Evolutionary conservation across 768 basidiomycete genomes (phyloP).

Genomic region (Kwoniella heveanensis): DNA sequence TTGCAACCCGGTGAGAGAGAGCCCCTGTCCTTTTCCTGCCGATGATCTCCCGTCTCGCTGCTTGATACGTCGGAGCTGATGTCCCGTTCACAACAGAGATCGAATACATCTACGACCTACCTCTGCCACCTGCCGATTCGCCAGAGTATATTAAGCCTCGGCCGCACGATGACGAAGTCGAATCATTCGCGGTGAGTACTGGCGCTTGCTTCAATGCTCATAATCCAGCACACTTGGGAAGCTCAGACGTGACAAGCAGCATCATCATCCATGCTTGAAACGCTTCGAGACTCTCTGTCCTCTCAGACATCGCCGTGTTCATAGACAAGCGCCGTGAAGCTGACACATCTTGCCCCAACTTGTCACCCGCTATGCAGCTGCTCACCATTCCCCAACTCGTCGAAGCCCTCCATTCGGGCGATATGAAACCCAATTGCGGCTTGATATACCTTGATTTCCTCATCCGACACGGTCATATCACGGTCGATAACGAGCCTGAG

Average conservation of each 20-base stretch:
- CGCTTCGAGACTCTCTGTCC: too few relatives aligned
- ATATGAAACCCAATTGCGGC: constrained; percentile 94
- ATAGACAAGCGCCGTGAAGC: too few relatives aligned
- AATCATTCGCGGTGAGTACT: constrained; percentile 75
- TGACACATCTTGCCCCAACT: background rate
- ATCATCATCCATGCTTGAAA: too few relatives aligned
- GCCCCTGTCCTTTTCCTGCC: background rate
- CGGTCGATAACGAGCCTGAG: constrained; percentile 82
- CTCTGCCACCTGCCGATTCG: constrained; percentile 61
- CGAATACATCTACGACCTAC: constrained; percentile 82
- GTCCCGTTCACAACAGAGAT: constrained; percentile 64
- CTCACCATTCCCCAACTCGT: constrained; percentile 68
- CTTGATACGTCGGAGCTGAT: background rate
- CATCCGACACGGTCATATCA: constrained; percentile 80
- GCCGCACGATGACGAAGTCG: constrained; percentile 90
- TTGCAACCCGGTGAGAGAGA: constrained; percentile 60
- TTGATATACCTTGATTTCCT: constrained; percentile 85
- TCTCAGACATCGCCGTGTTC: too few relatives aligned
- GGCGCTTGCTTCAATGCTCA: background rate
- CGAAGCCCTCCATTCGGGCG: constrained; percentile 65
- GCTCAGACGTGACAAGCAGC: too few relatives aligned
- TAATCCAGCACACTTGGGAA: too few relatives aligned
- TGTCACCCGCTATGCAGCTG: constrained; percentile 61
- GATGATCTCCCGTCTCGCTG: background rate
- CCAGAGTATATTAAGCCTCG: constrained; percentile 63